phyloP scores from a whole-genome alignment of 73 alveolate species.

The Tetrahymena borealis region DNA sequence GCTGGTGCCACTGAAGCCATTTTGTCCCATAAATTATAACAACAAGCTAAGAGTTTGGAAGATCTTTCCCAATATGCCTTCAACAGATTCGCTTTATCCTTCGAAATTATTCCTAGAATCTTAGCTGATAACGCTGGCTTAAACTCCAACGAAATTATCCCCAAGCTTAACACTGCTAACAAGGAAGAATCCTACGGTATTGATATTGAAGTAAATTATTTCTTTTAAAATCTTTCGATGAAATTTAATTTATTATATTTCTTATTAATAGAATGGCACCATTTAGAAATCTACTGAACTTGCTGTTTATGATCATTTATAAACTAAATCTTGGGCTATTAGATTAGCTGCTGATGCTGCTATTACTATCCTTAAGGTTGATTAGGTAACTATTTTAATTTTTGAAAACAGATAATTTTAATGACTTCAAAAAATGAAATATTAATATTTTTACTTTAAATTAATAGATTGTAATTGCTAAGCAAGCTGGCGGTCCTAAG shows the following conservation, averaged over 20 bases:
- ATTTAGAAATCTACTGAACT: slow-evolving; percentile 24
- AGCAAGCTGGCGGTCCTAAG: slow-evolving; percentile 80
- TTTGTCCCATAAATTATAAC: slow-evolving; percentile 51
- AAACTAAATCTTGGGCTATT: slow-evolving; percentile 94
- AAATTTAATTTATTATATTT: background rate
- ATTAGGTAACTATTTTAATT: slow-evolving; percentile 54
- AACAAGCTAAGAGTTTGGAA: slow-evolving; percentile 55
- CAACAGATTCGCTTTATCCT: slow-evolving; percentile 93
- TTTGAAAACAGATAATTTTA: background rate
- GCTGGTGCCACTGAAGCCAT: slow-evolving; percentile 80
- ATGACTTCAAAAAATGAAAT: background rate
- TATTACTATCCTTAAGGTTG: slow-evolving; percentile 89
- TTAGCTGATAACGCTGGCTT: slow-evolving; percentile 96
- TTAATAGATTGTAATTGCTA: slow-evolving; percentile 52
- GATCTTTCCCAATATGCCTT: slow-evolving; percentile 94
- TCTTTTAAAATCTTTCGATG: slow-evolving; percentile 29
- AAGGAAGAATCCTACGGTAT: slow-evolving; percentile 70
- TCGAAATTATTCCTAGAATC: slow-evolving; percentile 95
- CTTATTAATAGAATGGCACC: slow-evolving; percentile 9
- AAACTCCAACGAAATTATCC: slow-evolving; percentile 85
- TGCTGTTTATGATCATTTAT: slow-evolving; percentile 84
- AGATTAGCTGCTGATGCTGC: slow-evolving; percentile 94
- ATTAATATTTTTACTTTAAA: background rate
- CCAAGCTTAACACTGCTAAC: slow-evolving; percentile 83
- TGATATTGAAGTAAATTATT: slow-evolving; percentile 78